Base-by-base conservation (phyloP, 768 basidiomycete genomes). In the Mycena epipterygia region DNA sequence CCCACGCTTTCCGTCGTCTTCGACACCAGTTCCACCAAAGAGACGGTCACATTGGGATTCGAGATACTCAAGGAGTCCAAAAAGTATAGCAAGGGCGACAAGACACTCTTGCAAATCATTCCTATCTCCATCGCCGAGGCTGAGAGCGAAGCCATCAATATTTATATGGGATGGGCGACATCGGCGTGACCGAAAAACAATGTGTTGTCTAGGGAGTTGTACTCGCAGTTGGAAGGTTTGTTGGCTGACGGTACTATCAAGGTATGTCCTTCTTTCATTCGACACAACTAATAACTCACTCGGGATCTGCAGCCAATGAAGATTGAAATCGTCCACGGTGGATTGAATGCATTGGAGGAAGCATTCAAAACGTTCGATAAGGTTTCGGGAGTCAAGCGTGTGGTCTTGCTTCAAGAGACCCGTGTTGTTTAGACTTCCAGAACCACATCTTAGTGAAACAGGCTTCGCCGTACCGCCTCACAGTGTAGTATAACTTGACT, bases 241-340 rank as follows among this genome's bases (percentile, higher is more conserved):
- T 32, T 55, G 52, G 63, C 52, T 33, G 52, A 64, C 52, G 63
- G 63, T 11, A 55, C 52, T 44, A 64, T 64, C 63, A 64, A 55
- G 63, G 63, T 35, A 33, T 44, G 63, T 25, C 33, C 19, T 52
- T 51, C 17, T 63, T 51, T 53, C 23, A 9, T 53, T 16, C 29
- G 29, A 32, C 13, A 35, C 44, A 33, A 29, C 14, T 49, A 13
- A 29, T 53, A n/a, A 32, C 37, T 51, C 14, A 63, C 61, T 53
- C 51, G 61, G 25, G 63, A 19, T n/a, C n/a, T n/a, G n/a, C n/a
- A n/a, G n/a, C n/a, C n/a, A n/a, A n/a, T n/a, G n/a, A n/a, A n/a
- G n/a, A n/a, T n/a, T n/a, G n/a, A n/a, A n/a, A n/a, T n/a, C n/a
- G n/a, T n/a, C n/a, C n/a, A n/a, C n/a, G n/a, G n/a, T n/a, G n/a